Evolutionary conservation across 2,329 filamentous ascomycete genomes (phyloP).

Genomic region (Cladosporium sp.): DNA sequence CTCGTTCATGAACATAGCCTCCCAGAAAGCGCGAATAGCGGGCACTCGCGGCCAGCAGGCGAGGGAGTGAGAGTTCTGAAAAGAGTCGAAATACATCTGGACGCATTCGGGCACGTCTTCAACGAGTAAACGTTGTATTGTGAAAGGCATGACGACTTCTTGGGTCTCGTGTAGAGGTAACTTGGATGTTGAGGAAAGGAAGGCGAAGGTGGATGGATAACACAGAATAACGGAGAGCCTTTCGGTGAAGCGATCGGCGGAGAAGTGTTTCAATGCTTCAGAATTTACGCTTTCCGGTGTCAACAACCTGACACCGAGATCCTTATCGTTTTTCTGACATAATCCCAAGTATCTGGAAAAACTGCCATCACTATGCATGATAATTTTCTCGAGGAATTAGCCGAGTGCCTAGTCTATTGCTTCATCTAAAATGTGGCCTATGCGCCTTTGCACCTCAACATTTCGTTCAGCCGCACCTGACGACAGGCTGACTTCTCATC

Average conservation of each 20-base stretch:
- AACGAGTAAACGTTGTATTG: conserved; percentile 24
- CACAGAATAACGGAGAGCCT: not conserved
- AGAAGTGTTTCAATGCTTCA: not conserved
- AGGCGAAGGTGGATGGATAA: not conserved
- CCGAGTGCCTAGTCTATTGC: not conserved
- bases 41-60: conserved; percentile 32
- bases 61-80: conserved; percentile 33
- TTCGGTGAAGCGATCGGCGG: not conserved
- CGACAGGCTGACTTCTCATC: not conserved
- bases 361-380: not conserved
- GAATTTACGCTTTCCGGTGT: not conserved
- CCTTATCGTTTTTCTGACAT: not conserved
- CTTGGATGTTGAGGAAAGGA: not conserved
- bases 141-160: conserved; percentile 14
- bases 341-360: not conserved
- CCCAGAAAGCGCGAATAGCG: conserved; percentile 28
- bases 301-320: not conserved
- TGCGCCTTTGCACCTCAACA: too few relatives aligned
- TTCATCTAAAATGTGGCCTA: not conserved
- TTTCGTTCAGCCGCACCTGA: not conserved
- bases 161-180: not conserved
- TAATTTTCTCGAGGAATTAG: not conserved
- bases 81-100: conserved; percentile 31
- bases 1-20: conserved; percentile 28
- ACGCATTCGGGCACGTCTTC: conserved; percentile 26